Conservation (phyloP, 2,329 filamentous ascomycete genomes). For the Fusarium cyanostomum region DNA sequence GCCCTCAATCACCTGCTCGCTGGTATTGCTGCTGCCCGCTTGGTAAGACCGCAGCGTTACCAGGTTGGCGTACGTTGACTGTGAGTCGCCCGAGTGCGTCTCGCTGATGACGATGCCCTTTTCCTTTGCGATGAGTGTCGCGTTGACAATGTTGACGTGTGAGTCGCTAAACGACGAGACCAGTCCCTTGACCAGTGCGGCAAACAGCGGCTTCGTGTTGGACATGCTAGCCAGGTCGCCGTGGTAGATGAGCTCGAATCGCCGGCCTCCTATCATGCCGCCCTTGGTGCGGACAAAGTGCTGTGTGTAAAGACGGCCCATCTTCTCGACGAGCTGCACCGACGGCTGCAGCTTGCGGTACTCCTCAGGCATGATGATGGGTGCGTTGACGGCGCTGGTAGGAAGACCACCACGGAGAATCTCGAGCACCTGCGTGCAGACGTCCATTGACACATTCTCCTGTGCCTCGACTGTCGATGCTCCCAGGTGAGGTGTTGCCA, state of each 20-base stretch:
- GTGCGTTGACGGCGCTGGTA: constrained; percentile 81
- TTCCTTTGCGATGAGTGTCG: constrained; percentile 76
- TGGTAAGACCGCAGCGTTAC: constrained; percentile 72
- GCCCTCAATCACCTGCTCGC: constrained; percentile 66
- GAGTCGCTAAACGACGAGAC: constrained; percentile 73
- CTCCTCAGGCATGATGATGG: constrained; percentile 82
- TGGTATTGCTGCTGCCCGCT: constrained; percentile 40
- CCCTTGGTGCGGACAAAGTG: constrained; percentile 65
- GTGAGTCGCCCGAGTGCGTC: constrained; percentile 71
- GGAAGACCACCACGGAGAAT: constrained; percentile 79
- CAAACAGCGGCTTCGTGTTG: constrained; percentile 82
- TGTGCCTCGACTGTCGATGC: constrained; percentile 85
- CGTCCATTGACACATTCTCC: constrained; percentile 84
- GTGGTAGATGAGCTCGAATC: constrained; percentile 81
- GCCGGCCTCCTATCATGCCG: constrained; percentile 66
- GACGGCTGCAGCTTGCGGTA: constrained; percentile 82
- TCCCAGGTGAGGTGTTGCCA: constrained; percentile 82
- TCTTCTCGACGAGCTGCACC: constrained; percentile 78
- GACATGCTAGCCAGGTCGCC: constrained; percentile 75
- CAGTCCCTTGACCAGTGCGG: constrained; percentile 81
- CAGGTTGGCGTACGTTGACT: constrained; percentile 72
- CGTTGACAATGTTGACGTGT: constrained; percentile 86
- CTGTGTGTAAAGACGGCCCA: constrained; percentile 82
- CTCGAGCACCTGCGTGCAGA: constrained; percentile 80
- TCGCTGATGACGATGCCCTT: constrained; percentile 83